Base-by-base conservation (phyloP, 2,329 filamentous ascomycete species). In the Ascochyta pisi region DNA sequence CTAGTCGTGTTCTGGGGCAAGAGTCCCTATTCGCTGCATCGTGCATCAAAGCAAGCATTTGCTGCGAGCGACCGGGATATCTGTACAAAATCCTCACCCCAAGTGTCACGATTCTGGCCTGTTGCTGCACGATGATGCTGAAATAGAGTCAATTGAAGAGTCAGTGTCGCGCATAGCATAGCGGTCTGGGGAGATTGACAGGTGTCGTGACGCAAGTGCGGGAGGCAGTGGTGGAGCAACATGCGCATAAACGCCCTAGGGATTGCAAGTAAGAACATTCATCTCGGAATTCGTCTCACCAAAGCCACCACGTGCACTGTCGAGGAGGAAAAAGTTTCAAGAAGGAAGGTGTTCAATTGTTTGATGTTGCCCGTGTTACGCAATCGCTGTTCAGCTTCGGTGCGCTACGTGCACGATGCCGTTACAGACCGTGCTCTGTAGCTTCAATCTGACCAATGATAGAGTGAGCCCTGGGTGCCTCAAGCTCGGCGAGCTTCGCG, bases 401-500 rank as follows among this genome's bases (percentile, higher is more conserved):
- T 40, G 29, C 50, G 52, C 56, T 54, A 65, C 59, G 63, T 64
- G 53, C 53, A 63, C 27, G 50, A 49, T 54, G 63, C 65, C 63
- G 64, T 64, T 54, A 58, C 41, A 48, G 41, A 45, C 51, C 44
- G 41, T 40, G 45, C 51, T 64, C 53, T 46, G 42, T 60, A 34
- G 50, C 52, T 37, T 54, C 57, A 29, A 42, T 34, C 34, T 54
- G 49, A 31, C 60, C 61, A 37, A 61, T 53, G 35, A 57, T 34
- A 5, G 44, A 43, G 59, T 51, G 44, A 40, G 54, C 50, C 43
- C 49, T 53, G 33, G 58, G 70, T 66, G 59, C 62, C 64, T 73
- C 66, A 61, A 73, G 63, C 49, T 69, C 67, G 44, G 68, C 73
- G 51, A 71, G 59, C 47, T 65, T 60, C 27, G 60, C 66, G 35